These are phyloP conservation scores for Fusarium clavum DNA, from an alignment of 2,329 filamentous ascomycete species.

Conservation along the genomic window DNA sequence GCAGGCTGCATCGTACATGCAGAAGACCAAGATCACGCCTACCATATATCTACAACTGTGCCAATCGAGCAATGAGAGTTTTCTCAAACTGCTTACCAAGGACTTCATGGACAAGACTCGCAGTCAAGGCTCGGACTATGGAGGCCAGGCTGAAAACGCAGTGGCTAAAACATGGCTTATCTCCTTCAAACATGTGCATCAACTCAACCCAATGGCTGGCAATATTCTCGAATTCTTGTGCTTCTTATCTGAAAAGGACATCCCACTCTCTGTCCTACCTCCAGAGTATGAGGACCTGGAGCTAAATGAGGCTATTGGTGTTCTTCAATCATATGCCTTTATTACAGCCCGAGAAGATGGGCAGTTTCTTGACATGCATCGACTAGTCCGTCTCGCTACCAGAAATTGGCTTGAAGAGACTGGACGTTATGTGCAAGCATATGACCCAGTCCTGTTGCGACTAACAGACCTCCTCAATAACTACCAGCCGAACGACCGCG, in stretches of 20 bases:
- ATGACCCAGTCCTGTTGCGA: not conserved
- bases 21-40: fast-evolving
- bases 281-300: fast-evolving
- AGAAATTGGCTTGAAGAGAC: not conserved
- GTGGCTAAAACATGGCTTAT: not conserved
- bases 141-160: fast-evolving
- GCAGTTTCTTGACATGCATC: not conserved
- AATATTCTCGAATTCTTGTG: not conserved
- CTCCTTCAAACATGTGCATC: not conserved
- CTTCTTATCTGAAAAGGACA: not conserved
- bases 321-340: not conserved
- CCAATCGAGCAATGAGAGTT: not conserved
- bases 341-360: not conserved
- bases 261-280: not conserved
- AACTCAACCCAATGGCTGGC: not conserved
- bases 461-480: fast-evolving
- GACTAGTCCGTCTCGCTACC: not conserved
- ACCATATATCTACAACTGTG: fast-evolving
- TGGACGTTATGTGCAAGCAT: not conserved
- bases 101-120: not conserved
- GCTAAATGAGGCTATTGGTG: not conserved
- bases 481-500: fast-evolving
- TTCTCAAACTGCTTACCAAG: not conserved
- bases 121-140: not conserved
- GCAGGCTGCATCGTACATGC: not conserved